Evolutionary conservation across 345 rosid genomes (phyloP), one percentile per base, ranked within the genome.

Genomic region (Gossypium rotundifolium): DNA sequence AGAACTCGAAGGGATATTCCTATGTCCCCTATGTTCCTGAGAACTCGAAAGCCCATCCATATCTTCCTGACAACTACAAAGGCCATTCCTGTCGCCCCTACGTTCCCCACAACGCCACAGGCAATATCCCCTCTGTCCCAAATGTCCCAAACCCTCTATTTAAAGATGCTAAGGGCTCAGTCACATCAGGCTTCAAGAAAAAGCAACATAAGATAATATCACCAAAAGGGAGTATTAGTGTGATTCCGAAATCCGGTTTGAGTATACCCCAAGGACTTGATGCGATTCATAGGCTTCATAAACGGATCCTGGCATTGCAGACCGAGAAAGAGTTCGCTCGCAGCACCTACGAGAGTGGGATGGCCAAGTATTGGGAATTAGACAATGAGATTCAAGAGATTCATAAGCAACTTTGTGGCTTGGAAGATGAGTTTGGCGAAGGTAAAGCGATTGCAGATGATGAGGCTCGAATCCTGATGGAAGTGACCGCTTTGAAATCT

Each of bases 301-400:
- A 89, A 74, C 85, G 84, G 49, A 92, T 96, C 54, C 84, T 96
- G 55, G 78, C 80, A 1, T 79, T 93, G 52, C 98, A 96, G 82
- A 96, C 97, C 0, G 95, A 87, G 84, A 93, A 96, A 75, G 99
- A 96, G 87, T 96, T 91, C 40, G 84, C 82, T 64, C 90, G 88
- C 78, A 89, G 95, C 74, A 89, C 98, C 5, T 93, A 90, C 7
- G 97, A 96, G 77, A 64, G 74, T 16, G 82, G 88, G 71, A 67
- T 91, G 55, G 87, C 87, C 0, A 90, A 80, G 86, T 93, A 89
- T 48, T 91, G 97, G 97, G 95, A 90, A 59, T 84, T 89, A 11
- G 97, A 93, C 25, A 78, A 86, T 61, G 72, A 80, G 75, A 93
- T 93, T 9, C 76, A 29, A 20, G 93, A 80, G 77, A 83, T 87